Evolutionary conservation across 129 eudicot genomes (phyloP).

Genomic region (Rutidosis leptorrhynchoides): DNA sequence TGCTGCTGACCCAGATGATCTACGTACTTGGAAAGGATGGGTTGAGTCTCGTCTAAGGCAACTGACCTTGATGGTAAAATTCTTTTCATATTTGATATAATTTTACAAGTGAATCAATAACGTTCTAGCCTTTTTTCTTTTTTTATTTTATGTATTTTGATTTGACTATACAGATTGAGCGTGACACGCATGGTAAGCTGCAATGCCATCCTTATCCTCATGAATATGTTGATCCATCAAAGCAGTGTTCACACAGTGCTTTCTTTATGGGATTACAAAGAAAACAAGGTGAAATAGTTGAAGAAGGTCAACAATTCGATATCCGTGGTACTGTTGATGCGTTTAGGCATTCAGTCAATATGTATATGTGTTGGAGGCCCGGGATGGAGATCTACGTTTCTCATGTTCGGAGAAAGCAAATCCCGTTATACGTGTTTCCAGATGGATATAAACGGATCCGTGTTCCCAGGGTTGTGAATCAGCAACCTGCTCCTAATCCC

Average conservation of each 20-base stretch:
- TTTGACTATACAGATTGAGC: conserved; percentile 73
- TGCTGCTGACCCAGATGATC: conserved; percentile 71
- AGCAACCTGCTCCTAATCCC: conserved; percentile 19
- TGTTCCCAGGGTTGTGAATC: conserved; percentile 38
- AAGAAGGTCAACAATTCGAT: conserved; percentile 95
- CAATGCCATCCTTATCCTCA: conserved; percentile 98
- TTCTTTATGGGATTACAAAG: conserved; percentile 93
- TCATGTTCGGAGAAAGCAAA: conserved; percentile 76
- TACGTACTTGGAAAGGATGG: conserved; percentile 98
- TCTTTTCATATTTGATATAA: neutral
- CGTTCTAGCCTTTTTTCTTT: neutral
- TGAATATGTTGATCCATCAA: conserved; percentile 57
- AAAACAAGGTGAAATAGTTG: conserved; percentile 63
- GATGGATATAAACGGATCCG: conserved; percentile 65
- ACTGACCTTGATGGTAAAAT: conserved; percentile 84
- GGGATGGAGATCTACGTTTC: conserved; percentile 92
- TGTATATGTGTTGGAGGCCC: conserved; percentile 75
- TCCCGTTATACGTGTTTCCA: conserved; percentile 74
- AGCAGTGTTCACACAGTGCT: conserved; percentile 65
- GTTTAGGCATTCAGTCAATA: conserved; percentile 62
- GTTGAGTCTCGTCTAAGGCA: conserved; percentile 96
- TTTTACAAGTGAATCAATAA: neutral
- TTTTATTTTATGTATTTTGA: too few relatives aligned
- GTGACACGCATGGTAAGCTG: conserved; percentile 80
- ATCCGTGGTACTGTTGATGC: conserved; percentile 86